A percentile compares a stretch with the other conserved stretches of the same genome.
phyloP scores from a whole-genome alignment of 2,329 filamentous ascomycete species.

The Cadophora sp. region DNA sequence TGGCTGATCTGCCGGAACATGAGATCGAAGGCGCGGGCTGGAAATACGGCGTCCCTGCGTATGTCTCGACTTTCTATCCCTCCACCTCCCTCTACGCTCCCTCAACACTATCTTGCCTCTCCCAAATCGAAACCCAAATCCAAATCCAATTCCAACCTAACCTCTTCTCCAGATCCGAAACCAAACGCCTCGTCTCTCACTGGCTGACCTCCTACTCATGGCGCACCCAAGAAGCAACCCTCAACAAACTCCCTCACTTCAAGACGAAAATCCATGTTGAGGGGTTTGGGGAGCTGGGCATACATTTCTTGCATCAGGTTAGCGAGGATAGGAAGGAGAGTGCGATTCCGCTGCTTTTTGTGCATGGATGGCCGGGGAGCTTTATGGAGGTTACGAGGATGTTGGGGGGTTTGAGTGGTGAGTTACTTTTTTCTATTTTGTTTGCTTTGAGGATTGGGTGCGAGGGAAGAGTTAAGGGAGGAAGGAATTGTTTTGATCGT shows the following conservation, averaged over 20 bases:
- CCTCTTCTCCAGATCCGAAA: constrained; percentile 15
- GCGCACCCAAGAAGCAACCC: constrained; percentile 31
- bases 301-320: constrained; percentile 69
- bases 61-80: background rate
- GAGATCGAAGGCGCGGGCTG: constrained; percentile 37
- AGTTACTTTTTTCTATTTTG: background rate
- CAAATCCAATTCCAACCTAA: background rate
- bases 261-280: constrained; percentile 54
- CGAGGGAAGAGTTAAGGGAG: background rate
- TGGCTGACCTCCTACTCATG: constrained; percentile 39
- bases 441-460: background rate
- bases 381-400: constrained; percentile 71
- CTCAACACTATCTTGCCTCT: background rate
- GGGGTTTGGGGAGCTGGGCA: constrained; percentile 62
- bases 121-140: background rate
- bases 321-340: constrained; percentile 50
- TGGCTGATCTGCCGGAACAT: constrained; percentile 41
- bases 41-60: constrained; percentile 30
- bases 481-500: background rate
- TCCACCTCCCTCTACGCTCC: background rate
- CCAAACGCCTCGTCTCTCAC: constrained; percentile 25
- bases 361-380: constrained; percentile 70
- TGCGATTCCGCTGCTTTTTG: constrained; percentile 70
- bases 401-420: constrained; percentile 45
- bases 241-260: constrained; percentile 41